These are phyloP conservation scores for Penstemon barbatus DNA, from an alignment of 257 asterid species.

Conservation along the genomic window DNA sequence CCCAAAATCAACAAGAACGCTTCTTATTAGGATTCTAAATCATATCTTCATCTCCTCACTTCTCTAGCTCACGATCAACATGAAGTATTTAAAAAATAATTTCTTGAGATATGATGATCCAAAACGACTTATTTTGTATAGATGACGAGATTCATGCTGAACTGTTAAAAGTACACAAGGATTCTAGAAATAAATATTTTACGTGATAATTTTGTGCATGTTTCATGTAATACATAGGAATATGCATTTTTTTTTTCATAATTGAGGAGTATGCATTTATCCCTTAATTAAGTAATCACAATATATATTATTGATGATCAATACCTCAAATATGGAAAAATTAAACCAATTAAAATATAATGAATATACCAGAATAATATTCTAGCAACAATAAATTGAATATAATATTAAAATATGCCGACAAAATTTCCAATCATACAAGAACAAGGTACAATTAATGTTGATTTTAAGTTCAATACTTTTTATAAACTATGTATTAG, in stretches of 20 bases:
- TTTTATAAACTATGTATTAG: not conserved
- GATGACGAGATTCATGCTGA: too few species aligned
- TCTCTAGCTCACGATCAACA: too few species aligned
- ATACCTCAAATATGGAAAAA: not conserved
- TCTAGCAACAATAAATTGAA: not conserved
- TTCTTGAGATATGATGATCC: too few species aligned
- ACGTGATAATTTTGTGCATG: not conserved
- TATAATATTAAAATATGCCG: conserved; percentile 13
- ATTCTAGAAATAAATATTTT: not conserved
- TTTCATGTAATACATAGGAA: not conserved
- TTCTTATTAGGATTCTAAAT: too few species aligned
- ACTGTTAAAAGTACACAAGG: too few species aligned
- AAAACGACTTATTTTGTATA: too few species aligned
- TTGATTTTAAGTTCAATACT: not conserved
- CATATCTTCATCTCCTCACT: too few species aligned
- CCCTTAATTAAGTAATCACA: not conserved
- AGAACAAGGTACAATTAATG: not conserved
- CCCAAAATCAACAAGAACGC: too few species aligned
- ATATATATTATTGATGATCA: not conserved
- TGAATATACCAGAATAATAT: not conserved
- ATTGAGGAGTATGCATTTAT: not conserved
- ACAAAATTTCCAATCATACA: not conserved
- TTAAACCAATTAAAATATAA: not conserved
- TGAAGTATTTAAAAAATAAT: too few species aligned
- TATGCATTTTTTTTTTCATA: not conserved